Percentiles rank a stretch among this genome's conserved stretches.
These are phyloP conservation scores for Erythrobasidium yunnanense DNA, from an alignment of 768 basidiomycete species.

Conservation along the genomic window DNA sequence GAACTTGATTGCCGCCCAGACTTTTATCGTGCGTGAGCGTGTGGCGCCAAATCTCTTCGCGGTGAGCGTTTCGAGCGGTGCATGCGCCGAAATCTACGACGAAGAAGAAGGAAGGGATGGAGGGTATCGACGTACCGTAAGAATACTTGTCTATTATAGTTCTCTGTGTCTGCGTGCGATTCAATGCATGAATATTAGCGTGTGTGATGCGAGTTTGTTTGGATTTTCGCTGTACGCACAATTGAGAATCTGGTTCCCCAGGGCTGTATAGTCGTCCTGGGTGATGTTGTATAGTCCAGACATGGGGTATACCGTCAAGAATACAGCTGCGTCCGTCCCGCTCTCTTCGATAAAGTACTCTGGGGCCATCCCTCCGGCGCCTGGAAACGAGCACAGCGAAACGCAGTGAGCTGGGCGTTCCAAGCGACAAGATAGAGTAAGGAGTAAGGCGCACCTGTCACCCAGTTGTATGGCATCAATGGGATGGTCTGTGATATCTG, in stretches of 20 bases:
- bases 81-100: too few relatives aligned
- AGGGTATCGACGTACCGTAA: too few relatives aligned
- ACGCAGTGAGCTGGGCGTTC: background rate
- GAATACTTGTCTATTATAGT: slow-evolving; percentile 36
- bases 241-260: slow-evolving; percentile 37
- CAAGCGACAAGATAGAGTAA: background rate
- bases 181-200: background rate
- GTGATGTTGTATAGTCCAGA: slow-evolving; percentile 31
- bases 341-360: slow-evolving; percentile 36
- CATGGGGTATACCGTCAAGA: slow-evolving; percentile 38
- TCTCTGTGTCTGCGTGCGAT: slow-evolving; percentile 28
- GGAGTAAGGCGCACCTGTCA: slow-evolving; percentile 18
- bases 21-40: too few relatives aligned
- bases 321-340: slow-evolving; percentile 38
- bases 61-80: too few relatives aligned
- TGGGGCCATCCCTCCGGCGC: slow-evolving; percentile 36
- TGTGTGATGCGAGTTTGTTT: background rate
- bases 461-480: slow-evolving; percentile 35
- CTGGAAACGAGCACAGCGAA: slow-evolving; percentile 12
- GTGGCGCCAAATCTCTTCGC: too few relatives aligned
- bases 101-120: too few relatives aligned
- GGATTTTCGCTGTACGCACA: slow-evolving; percentile 3
- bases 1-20: too few relatives aligned
- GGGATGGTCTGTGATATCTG: slow-evolving; percentile 38
- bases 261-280: slow-evolving; percentile 31